Evolutionary conservation across 441 rosid species (phyloP).

Genomic region (Populus hybrid): DNA sequence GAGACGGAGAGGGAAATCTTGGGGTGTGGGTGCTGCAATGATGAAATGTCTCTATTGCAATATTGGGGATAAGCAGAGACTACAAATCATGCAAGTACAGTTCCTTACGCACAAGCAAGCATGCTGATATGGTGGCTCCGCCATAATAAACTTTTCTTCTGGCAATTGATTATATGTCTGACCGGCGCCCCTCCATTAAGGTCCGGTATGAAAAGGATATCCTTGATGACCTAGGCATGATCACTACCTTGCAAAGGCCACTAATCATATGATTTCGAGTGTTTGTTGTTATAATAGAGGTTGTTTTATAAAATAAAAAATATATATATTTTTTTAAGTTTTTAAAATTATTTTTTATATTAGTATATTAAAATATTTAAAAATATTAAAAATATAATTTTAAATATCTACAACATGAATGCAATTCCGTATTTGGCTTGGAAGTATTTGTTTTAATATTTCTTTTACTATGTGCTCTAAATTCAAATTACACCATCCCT

Average conservation of each 20-base stretch:
- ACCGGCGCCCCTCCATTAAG: neutral
- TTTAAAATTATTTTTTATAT: too few relatives aligned
- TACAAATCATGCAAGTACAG: neutral
- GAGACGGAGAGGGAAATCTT: neutral
- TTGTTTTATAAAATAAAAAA: too few relatives aligned
- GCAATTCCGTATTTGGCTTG: too few relatives aligned
- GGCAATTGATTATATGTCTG: neutral
- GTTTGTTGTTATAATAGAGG: too few relatives aligned
- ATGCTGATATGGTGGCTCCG: neutral
- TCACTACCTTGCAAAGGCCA: neutral
- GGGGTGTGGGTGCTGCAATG: neutral
- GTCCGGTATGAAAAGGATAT: neutral
- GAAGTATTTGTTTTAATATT: too few relatives aligned
- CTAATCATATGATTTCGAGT: too few relatives aligned
- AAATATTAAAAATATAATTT: too few relatives aligned
- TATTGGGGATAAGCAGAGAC: neutral
- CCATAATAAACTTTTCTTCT: neutral
- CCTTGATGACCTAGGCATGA: neutral
- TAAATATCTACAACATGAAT: too few relatives aligned
- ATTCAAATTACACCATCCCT: neutral
- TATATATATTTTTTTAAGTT: too few relatives aligned
- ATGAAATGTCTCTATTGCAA: slow-evolving; percentile 13
- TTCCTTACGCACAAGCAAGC: neutral
- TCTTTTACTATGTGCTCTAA: too few relatives aligned
- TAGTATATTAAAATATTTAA: too few relatives aligned